phyloP scores from a whole-genome alignment of 768 basidiomycete genomes.

The Mycena alexandri region DNA sequence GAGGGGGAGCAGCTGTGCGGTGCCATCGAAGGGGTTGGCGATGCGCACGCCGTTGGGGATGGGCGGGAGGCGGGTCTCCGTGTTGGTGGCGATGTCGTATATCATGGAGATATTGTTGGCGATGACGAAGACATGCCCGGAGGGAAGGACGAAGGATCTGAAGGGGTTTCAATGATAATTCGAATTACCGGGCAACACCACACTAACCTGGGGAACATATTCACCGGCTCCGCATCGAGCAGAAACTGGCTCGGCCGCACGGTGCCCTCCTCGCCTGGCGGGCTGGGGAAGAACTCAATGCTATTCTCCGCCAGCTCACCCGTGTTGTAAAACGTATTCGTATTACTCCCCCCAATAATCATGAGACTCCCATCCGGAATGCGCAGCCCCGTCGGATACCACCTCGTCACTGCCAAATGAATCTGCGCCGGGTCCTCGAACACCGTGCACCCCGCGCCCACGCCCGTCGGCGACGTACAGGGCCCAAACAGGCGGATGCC shows the following conservation, averaged over 20 bases:
- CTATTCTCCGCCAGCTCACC: conserved; percentile 27
- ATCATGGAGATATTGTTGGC: conserved; percentile 63
- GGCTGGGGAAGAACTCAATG: conserved; percentile 42
- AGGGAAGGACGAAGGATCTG: conserved; percentile 65
- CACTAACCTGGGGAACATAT: conserved; percentile 40
- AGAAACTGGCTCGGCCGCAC: conserved; percentile 38
- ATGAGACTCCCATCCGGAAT: conserved; percentile 41
- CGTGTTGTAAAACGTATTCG: conserved; percentile 33
- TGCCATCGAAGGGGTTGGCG: conserved; percentile 72
- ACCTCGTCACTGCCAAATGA: conserved; percentile 38
- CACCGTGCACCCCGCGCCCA: conserved; percentile 36
- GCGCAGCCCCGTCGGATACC: conserved; percentile 43
- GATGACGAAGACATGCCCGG: conserved; percentile 65
- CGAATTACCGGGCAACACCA: conserved; percentile 34
- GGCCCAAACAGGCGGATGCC: conserved; percentile 43
- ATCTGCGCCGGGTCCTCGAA: conserved; percentile 41
- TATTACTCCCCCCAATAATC: conserved; percentile 55
- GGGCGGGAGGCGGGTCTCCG: conserved; percentile 61
- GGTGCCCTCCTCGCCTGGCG: conserved; percentile 33
- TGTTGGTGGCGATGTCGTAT: conserved; percentile 48
- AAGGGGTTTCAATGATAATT: conserved; percentile 37
- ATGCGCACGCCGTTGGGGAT: conserved; percentile 71
- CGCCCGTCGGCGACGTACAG: conserved; percentile 39
- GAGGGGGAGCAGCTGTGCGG: conserved; percentile 66
- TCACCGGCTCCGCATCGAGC: conserved; percentile 34